Evolutionary conservation across 768 basidiomycete species (phyloP), one percentile per base, ranked within the genome.

Genomic region (Calocybe indica): DNA sequence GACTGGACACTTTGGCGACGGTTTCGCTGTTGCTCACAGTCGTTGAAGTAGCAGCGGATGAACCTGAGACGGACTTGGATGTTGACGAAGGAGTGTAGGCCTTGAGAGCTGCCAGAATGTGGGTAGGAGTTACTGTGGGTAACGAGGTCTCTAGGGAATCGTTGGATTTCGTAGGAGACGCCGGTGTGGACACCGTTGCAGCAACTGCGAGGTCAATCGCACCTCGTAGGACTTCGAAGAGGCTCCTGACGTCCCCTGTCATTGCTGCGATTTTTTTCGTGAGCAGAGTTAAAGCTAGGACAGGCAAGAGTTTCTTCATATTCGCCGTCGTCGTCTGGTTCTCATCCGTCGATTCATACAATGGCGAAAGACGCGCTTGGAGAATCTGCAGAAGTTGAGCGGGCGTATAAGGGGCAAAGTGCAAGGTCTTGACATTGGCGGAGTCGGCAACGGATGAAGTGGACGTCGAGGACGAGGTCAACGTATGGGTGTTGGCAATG

Each of bases 401-500:
- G 11, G 87, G 76, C 0, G 80, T 81, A 59, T 93, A 94, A 0
- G 91, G 88, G 13, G 82, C 69, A 58, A 93, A 92, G 60, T 92
- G 89, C 33, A 92, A 65, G 1, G 88, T 91, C 22, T 69, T 65
- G 15, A 85, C 76, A 41, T 69, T 57, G 30, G 60, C 59, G 41
- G 60, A 65, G 47, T 74, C 60, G 50, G 57, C 72, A 50, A 61
- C 46, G 15, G 65, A 59, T 7, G 65, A 59, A 9, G 56, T 63
- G 0, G 71, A 60, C 7, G 67, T 60, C 9, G 69, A 69, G 0
- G 81, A 72, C 2, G 82, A 75, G 1, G 85, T 83, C 22, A 94
- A 78, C 5, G 89, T 91, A 56, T 92, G 91, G 2, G 87, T 89
- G 57, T 94, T 94, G 36, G 91, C 89, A 59, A 94, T 92, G 34